phyloP scores from a whole-genome alignment of 495 filamentous ascomycete species.

The Neurospora tetrasperma region DNA sequence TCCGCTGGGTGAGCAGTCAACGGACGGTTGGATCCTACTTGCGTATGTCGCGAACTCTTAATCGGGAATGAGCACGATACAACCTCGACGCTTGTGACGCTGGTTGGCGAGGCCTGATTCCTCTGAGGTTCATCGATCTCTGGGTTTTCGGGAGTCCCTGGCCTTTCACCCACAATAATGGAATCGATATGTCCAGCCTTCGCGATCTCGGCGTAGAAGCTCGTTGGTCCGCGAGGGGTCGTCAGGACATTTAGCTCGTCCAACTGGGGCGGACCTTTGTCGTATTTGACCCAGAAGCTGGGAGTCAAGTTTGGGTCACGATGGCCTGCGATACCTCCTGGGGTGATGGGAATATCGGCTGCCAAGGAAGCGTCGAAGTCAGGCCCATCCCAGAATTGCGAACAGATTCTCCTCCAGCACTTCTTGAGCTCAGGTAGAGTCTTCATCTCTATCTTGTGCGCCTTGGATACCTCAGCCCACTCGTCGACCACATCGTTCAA shows the following conservation, averaged over 20 bases:
- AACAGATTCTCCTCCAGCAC: constrained; percentile 90
- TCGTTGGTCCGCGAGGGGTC: constrained; percentile 21
- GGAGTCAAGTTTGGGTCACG: constrained; percentile 43
- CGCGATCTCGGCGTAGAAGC: constrained; percentile 40
- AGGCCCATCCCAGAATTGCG: constrained; percentile 73
- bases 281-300: constrained; percentile 33
- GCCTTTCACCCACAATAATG: constrained; percentile 29
- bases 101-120: constrained; percentile 38
- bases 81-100: constrained; percentile 48
- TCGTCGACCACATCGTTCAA: constrained; percentile 68
- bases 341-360: constrained; percentile 58
- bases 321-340: constrained; percentile 57
- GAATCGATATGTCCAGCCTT: constrained; percentile 38
- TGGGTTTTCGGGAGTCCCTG: constrained; percentile 30
- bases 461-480: constrained; percentile 28
- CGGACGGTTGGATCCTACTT: constrained; percentile 32
- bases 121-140: constrained; percentile 16
- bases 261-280: constrained; percentile 30
- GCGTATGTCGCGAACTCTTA: constrained; percentile 40
- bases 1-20: constrained; percentile 58
- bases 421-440: constrained; percentile 91
- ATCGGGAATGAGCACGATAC: constrained; percentile 78
- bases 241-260: constrained; percentile 24
- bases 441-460: constrained; percentile 69
- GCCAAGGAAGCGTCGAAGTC: constrained; percentile 47